Base-by-base conservation (phyloP, 1,284 basidiomycete species). In the Coniferiporia sulphurascens region DNA sequence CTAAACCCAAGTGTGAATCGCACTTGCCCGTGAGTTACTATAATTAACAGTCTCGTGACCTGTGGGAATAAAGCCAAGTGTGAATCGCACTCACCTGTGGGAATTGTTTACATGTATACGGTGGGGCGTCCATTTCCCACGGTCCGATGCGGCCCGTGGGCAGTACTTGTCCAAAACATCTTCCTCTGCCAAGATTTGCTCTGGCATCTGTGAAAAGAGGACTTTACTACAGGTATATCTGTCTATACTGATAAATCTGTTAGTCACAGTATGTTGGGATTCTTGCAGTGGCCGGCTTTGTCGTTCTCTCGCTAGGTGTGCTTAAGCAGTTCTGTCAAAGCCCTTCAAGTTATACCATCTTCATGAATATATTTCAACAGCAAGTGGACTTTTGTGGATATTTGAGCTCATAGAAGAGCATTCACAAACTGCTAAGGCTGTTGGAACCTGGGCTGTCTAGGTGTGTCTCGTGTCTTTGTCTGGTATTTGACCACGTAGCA, bases 371-470 rank as follows among this genome's bases (percentile, higher is more conserved):
- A 1, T 35, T 15, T 43, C 19, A 61, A 44, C 69, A 95, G 95
- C 95, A 53, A 95, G 91, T 71, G 95, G 94, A 8, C 77, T 98
- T 53, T 76, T 98, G 60, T 95, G 94, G 81, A 77, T 97, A 34
- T 95, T 95, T 2, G 95, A 98, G 72, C 74, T 97, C 51, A 96
- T 97, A 64, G 95, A 98, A 71, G 95, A 98, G 71, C 88, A 96
- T 72, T 87, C 93, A 12, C 82, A 83, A 48, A 68, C 80, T 55
- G 90, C 95, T 7, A 96, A 96, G 73, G 66, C 74, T 1, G 70
- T 93, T 17, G 95, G 95, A 1, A 86, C 91, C 71, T 78, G 90
- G 62, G 82, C 85, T 13, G 91, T 92, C 66, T 95, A 94, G 73
- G 95, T 95, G 70, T 67, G 91, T 81, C 27, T 52, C 48, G 38